phyloP scores from a whole-genome alignment of 306 rosid species.

The Gillenia trifoliata region DNA sequence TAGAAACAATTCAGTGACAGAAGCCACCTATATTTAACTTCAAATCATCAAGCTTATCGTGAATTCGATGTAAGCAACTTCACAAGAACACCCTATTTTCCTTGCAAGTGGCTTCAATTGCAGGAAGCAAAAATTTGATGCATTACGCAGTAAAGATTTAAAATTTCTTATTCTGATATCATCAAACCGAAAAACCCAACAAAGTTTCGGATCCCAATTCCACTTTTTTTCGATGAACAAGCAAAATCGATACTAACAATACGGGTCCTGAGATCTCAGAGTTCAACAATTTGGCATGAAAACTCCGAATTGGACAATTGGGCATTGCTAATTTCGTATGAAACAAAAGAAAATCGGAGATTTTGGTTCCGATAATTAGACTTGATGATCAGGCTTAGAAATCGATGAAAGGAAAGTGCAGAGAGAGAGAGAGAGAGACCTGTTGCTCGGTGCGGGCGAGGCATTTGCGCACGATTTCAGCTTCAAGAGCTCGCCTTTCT shows the following conservation, averaged over 20 bases:
- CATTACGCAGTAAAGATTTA: neutral
- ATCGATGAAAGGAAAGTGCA: neutral
- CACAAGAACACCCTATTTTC: neutral
- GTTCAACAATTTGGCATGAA: neutral
- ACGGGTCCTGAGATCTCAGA: neutral
- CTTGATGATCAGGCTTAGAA: neutral
- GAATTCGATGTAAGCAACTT: neutral
- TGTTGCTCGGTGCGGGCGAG: slow-evolving; percentile 85
- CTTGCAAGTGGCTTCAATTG: neutral
- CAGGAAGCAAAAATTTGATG: neutral
- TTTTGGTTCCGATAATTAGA: neutral
- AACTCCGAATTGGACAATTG: neutral
- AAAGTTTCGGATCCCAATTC: neutral
- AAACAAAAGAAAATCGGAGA: neutral
- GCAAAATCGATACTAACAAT: neutral
- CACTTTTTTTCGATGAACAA: neutral
- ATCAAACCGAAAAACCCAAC: neutral
- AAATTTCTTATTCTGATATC: neutral
- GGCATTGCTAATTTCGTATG: neutral
- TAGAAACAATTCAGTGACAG: neutral
- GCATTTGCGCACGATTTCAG: slow-evolving; percentile 93
- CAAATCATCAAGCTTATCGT: neutral
- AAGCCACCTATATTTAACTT: neutral
- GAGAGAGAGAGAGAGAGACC: slow-evolving; percentile 31
- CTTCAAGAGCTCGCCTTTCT: slow-evolving; percentile 86